Percentiles rank a stretch among this genome's conserved stretches.
Conservation (phyloP, 768 basidiomycete species). For the Naganishia kalamii region DNA sequence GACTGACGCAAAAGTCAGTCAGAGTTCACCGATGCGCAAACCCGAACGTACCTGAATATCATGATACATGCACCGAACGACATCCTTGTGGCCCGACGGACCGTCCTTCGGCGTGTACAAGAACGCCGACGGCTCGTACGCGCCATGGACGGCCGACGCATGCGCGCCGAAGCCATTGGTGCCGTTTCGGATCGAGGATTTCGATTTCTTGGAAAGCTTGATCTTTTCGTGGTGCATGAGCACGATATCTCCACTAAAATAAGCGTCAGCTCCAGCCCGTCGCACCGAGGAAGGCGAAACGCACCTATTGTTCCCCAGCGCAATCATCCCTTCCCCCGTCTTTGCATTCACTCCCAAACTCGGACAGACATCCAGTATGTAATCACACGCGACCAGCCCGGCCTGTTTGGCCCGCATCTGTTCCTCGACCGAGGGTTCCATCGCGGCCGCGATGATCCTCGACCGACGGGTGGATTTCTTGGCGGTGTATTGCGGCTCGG, state of each 20-base stretch:
- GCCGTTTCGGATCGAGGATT: neutral
- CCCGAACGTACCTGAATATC: constrained; percentile 25
- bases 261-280: neutral
- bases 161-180: neutral
- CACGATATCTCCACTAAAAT: constrained; percentile 41
- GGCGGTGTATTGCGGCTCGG: neutral
- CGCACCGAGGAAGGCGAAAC: constrained; percentile 6
- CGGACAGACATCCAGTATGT: constrained; percentile 40
- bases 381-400: constrained; percentile 31
- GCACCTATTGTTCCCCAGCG: constrained; percentile 42
- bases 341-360: constrained; percentile 36
- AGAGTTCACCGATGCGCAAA: neutral
- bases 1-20: neutral
- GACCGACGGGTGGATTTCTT: constrained; percentile 24
- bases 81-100: constrained; percentile 39
- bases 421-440: constrained; percentile 31
- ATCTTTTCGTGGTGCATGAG: constrained; percentile 33
- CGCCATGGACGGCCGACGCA: neutral
- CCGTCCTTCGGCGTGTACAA: constrained; percentile 32
- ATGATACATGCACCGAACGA: constrained; percentile 41
- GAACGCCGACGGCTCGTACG: constrained; percentile 39
- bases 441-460: constrained; percentile 15
- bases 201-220: neutral
- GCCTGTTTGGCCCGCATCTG: constrained; percentile 27
- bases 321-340: constrained; percentile 33